Evolutionary conservation across 106 monocot species (phyloP), one percentile per base, ranked within the genome.

Genomic region (Agapanthus africanus): DNA sequence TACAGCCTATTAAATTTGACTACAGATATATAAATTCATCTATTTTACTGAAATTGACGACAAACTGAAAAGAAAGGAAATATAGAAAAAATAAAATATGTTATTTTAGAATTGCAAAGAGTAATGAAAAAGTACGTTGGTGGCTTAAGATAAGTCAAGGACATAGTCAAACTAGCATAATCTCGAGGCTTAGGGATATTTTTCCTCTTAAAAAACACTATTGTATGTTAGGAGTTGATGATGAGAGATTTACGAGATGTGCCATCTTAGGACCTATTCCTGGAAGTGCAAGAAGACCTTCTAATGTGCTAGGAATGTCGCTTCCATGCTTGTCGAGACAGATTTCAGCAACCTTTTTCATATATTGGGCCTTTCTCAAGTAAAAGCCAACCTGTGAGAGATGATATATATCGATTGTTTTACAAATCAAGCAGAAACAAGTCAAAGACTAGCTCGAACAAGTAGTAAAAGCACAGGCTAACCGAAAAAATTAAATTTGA

Each of bases 211-310:
- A n/a, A n/a, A n/a, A n/a, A n/a, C 68, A 68, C 30, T 3, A 15
- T 59, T 68, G 6, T 21, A 13, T 21, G 15, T 40, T 52, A 13
- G 34, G 57, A 57, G 11, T 67, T 18, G 22, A 66, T 33, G 32
- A 59, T 1, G 59, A 15, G 25, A 57, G 11, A 21, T 59, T 14
- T 87, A 99, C 99, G 90, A 99, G 61, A 81, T 99, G 87, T 26
- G 99, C 99, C 87, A 99, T 99, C 71, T 99, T 99, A 26, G 93
- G 90, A 50, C 93, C 93, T 65, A 99, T 74, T 61, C 99, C 99
- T 26, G 85, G 88, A 49, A 99, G 87, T 18, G 87, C 66, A 63
- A 99, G 93, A 32, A 99, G 54, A 37, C 70, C 93, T 63, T 84
- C 68, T 41, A 99, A 78, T 63, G 90, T 85, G 77, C 49, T 60